phyloP scores from a whole-genome alignment of 768 basidiomycete genomes.

The Mycena sanguinolenta region DNA sequence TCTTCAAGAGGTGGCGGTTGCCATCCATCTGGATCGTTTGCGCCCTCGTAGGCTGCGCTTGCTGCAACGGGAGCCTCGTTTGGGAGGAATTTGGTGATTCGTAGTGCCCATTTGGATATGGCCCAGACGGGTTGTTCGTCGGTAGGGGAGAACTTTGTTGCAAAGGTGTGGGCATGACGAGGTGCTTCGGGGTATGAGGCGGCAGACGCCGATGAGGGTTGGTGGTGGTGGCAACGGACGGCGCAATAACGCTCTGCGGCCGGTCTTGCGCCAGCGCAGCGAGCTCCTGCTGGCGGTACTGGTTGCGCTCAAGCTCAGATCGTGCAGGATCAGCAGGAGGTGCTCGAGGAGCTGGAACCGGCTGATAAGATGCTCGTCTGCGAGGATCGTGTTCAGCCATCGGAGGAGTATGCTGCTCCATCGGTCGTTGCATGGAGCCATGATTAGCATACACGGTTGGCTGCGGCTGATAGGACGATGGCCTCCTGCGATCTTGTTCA shows the following conservation, averaged over 20 bases:
- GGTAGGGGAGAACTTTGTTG: conserved; percentile 49
- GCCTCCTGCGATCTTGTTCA: conserved; percentile 21
- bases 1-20: conserved; percentile 28
- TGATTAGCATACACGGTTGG: background rate
- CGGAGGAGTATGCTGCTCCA: conserved; percentile 4
- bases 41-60: conserved; percentile 26
- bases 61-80: conserved; percentile 29
- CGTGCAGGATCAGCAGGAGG: conserved; percentile 8
- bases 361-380: conserved; percentile 18
- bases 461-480: conserved; percentile 22
- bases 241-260: conserved; percentile 24
- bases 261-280: conserved; percentile 13
- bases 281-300: conserved; percentile 4
- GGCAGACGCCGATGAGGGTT: conserved; percentile 38
- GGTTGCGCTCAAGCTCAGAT: conserved; percentile 10
- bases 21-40: conserved; percentile 35
- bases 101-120: conserved; percentile 19
- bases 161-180: conserved; percentile 83
- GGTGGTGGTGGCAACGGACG: conserved; percentile 33
- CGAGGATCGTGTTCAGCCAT: conserved; percentile 21
- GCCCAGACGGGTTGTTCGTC: background rate
- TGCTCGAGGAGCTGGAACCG: conserved; percentile 12
- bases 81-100: conserved; percentile 31
- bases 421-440: background rate
- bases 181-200: conserved; percentile 68